Evolutionary conservation across 805 yeast species (phyloP), one percentile per base, ranked within the genome.

Genomic region (Monosporozyma siamensis): DNA sequence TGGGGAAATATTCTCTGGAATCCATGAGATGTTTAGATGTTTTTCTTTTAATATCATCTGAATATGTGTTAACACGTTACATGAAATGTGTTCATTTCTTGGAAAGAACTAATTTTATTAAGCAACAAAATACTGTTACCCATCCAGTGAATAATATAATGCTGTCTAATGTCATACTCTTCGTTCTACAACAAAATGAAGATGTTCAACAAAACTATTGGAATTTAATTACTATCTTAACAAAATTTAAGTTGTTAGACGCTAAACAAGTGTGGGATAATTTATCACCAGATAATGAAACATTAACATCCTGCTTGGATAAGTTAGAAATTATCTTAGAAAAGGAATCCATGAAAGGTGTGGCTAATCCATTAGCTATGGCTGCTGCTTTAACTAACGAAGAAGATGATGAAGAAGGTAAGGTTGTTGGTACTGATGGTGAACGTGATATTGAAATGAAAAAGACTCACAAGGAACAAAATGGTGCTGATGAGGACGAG

Each of bases 301-400:
- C 62, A 3, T 66, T 82, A 66, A 51, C 52, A 0, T 51, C 52
- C 8, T 63, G 77, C 23, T 71, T 77, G 30, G 63, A 61, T 1
- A 54, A 57, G 4, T 72, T 76, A 55, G 70, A 73, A 29, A 63
- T 65, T 24, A 66, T 70, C 8, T 55, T 74, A 43, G 78, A 78
- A 12, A 75, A 75, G 10, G 72, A 77, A 44, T 75, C 83, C 0
- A 68, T 70, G 51, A 67, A 69, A 47, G 81, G 89, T 0, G 71
- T 75, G 20, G 81, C 85, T 0, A 84, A 82, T 47, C 95, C 95
- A 0, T 64, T 89, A 39, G 92, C 97, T 0, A 58, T 88, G 51
- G 95, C 96, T 5, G 92, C 92, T 8, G 95, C 95, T 0, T 66
- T 89, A 30, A 68, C 71, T 3, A 78, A 76, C 30, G 90, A 82